Conservation (phyloP, 73 alveolate species). For the Uronychia setigera region DNA sequence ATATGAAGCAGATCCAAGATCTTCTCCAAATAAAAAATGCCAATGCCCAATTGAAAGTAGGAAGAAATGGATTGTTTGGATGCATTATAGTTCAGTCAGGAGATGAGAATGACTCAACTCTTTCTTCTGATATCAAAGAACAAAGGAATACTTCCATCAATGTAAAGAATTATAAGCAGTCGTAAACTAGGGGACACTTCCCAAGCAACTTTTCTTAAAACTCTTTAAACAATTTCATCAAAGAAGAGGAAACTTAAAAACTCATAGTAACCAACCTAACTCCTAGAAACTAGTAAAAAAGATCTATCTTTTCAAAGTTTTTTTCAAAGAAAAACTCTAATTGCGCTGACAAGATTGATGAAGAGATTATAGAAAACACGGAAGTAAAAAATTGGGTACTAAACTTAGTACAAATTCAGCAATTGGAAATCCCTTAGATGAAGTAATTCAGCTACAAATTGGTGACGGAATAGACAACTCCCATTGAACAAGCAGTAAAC, state of each 20-base stretch:
- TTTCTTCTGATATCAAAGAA: too few relatives aligned
- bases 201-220: too few relatives aligned
- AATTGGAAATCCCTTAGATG: background rate
- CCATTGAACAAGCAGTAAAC: background rate
- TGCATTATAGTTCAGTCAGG: too few relatives aligned
- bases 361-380: background rate
- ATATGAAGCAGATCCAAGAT: too few relatives aligned
- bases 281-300: background rate
- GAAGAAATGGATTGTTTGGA: too few relatives aligned
- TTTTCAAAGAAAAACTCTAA: background rate
- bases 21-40: background rate
- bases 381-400: background rate
- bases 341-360: background rate
- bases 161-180: too few relatives aligned
- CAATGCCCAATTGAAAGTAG: background rate
- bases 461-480: background rate
- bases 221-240: background rate
- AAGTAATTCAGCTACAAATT: background rate
- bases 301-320: background rate
- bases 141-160: too few relatives aligned
- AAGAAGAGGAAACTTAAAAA: background rate
- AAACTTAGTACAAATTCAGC: background rate
- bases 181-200: too few relatives aligned
- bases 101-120: too few relatives aligned
- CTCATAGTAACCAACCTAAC: background rate